Percentiles rank a stretch among this genome's conserved stretches.
Conservation (phyloP, 2,329 filamentous ascomycete species). For the Trichoderma lentiforme region DNA sequence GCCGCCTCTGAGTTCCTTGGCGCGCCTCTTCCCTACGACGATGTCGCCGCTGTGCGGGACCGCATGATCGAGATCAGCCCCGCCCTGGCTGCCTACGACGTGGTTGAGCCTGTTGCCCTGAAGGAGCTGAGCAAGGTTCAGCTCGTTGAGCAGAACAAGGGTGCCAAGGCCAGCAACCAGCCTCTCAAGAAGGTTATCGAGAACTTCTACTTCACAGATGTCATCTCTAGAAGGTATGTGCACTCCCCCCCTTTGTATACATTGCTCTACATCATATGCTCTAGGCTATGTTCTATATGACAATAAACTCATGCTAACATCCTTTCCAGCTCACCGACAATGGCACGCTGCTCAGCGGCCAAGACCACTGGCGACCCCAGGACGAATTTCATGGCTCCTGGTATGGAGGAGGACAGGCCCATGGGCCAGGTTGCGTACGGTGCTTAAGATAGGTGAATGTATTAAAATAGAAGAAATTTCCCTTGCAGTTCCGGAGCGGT, state of each 20-base stretch:
- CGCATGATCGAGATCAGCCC: slow-evolving; percentile 95
- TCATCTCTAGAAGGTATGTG: slow-evolving; percentile 87
- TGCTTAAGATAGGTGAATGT: slow-evolving; percentile 36
- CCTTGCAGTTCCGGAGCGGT: slow-evolving; percentile 29
- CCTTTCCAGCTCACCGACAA: slow-evolving; percentile 79
- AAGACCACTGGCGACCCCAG: slow-evolving; percentile 78
- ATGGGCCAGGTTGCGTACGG: slow-evolving; percentile 61
- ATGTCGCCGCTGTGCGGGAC: slow-evolving; percentile 82
- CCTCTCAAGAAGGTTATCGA: slow-evolving; percentile 83
- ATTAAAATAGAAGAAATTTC: slow-evolving; percentile 36
- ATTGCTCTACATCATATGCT: neutral
- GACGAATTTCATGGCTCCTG: slow-evolving; percentile 76
- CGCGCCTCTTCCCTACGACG: slow-evolving; percentile 84
- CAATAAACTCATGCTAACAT: slow-evolving; percentile 23
- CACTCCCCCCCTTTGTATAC: neutral
- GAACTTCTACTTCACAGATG: slow-evolving; percentile 98
- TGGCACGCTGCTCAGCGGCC: slow-evolving; percentile 93
- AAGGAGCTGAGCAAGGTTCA: slow-evolving; percentile 83
- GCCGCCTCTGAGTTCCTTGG: slow-evolving; percentile 89
- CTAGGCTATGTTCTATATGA: neutral
- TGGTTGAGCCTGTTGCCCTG: slow-evolving; percentile 78
- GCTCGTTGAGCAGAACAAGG: slow-evolving; percentile 95
- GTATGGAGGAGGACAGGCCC: slow-evolving; percentile 60
- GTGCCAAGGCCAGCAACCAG: slow-evolving; percentile 65
- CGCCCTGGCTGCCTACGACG: slow-evolving; percentile 82